phyloP scores from a whole-genome alignment of 176 grass and related monocot genomes.

The Alloteropsis semialata region DNA sequence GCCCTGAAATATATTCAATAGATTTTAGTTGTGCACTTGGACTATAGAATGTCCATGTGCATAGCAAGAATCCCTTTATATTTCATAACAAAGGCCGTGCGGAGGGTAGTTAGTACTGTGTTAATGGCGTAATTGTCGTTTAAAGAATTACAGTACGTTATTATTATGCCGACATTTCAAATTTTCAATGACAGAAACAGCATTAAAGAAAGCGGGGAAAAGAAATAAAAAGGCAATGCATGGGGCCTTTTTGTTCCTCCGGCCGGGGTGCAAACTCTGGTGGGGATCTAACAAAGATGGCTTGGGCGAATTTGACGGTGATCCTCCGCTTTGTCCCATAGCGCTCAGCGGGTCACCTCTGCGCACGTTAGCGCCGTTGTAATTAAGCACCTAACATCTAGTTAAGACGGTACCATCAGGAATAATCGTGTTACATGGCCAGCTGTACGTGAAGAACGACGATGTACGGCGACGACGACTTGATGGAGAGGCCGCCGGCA shows the following conservation, averaged over 20 bases:
- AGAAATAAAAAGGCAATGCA: neutral
- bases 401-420: neutral
- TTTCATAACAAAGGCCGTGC: too few relatives aligned
- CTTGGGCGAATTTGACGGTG: constrained; percentile 14
- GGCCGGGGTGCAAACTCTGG: constrained; percentile 15
- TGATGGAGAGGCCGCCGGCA: neutral
- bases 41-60: too few relatives aligned
- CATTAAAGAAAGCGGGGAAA: neutral
- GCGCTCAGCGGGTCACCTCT: constrained; percentile 20
- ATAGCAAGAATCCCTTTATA: too few relatives aligned
- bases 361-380: constrained; percentile 16
- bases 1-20: too few relatives aligned
- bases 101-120: too few relatives aligned
- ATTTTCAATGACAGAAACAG: neutral
- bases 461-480: neutral
- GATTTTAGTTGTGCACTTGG: too few relatives aligned
- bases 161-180: constrained; percentile 14
- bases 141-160: neutral
- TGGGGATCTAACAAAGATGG: constrained; percentile 16
- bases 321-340: constrained; percentile 8
- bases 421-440: constrained; percentile 21
- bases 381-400: constrained; percentile 27
- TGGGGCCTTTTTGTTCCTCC: constrained; percentile 2
- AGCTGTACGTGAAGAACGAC: neutral
- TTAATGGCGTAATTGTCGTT: neutral